phyloP scores from a whole-genome alignment of 192 early-diverging fungal genomes.

The Piromyces finnis region DNA sequence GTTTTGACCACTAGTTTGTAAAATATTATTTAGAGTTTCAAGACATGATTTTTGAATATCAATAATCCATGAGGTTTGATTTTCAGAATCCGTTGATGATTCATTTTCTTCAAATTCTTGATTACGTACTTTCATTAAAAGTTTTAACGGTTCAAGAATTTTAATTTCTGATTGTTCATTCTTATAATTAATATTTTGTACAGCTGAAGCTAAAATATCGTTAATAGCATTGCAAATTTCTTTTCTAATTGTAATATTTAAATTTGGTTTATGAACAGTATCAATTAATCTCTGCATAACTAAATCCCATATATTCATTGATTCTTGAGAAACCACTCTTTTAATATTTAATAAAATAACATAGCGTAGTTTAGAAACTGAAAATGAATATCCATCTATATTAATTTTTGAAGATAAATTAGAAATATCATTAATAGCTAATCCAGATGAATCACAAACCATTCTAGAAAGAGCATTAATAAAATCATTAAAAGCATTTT shows the following conservation, averaged over 20 bases:
- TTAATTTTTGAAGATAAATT: background rate
- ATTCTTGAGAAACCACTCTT: background rate
- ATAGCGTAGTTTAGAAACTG: background rate
- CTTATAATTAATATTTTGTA: constrained; percentile 31
- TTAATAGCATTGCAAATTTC: constrained; percentile 61
- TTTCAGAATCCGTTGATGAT: background rate
- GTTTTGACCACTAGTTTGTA: constrained; percentile 83
- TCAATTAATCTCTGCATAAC: constrained; percentile 19
- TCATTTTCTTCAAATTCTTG: constrained; percentile 7
- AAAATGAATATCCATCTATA: background rate
- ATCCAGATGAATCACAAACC: constrained; percentile 38
- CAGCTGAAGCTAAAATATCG: constrained; percentile 53
- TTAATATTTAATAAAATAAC: background rate
- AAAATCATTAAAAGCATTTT: background rate
- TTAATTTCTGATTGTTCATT: constrained; percentile 31
- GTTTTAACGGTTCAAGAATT: constrained; percentile 43
- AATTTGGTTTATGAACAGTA: constrained; percentile 38
- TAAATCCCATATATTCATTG: background rate
- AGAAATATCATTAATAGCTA: constrained; percentile 17
- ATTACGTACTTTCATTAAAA: constrained; percentile 38
- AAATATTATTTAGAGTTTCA: constrained; percentile 73
- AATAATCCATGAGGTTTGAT: constrained; percentile 18
- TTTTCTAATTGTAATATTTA: constrained; percentile 39
- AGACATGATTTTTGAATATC: constrained; percentile 68
- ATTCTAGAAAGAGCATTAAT: constrained; percentile 10